Evolutionary conservation across 2,329 filamentous ascomycete species (phyloP).

Genomic region (Neopestalotiopsis rosae): DNA sequence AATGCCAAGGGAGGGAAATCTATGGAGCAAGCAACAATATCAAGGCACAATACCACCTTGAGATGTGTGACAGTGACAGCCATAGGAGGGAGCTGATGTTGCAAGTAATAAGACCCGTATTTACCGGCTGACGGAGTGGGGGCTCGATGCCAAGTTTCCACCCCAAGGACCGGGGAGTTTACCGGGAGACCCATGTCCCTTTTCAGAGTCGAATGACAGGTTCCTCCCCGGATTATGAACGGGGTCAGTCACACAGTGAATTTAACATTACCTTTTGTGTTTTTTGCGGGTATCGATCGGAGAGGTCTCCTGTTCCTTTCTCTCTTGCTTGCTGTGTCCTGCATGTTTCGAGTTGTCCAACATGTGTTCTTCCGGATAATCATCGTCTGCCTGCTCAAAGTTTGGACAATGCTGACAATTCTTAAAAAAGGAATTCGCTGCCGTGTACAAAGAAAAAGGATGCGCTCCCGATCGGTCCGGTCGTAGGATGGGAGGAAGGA

Average conservation of each 20-base stretch:
- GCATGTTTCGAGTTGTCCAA: not conserved
- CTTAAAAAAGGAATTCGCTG: not conserved
- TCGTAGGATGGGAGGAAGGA: not conserved
- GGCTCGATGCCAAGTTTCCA: constrained; percentile 6
- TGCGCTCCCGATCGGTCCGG: not conserved
- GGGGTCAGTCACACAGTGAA: not conserved
- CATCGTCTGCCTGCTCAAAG: not conserved
- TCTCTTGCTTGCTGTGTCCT: not conserved
- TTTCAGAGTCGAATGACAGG: not conserved
- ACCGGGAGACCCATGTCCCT: not conserved
- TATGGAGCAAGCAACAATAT: too few species aligned
- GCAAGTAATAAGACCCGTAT: not conserved
- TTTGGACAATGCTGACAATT: not conserved
- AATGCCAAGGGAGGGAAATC: too few species aligned
- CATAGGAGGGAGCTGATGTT: not conserved
- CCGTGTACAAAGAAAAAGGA: not conserved
- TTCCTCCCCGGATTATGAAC: constrained; percentile 2
- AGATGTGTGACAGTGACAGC: not conserved
- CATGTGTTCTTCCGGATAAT: not conserved
- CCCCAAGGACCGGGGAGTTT: not conserved
- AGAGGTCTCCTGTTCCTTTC: not conserved
- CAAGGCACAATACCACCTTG: not conserved
- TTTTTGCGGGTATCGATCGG: not conserved
- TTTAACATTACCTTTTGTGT: not conserved
- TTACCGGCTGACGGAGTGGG: constrained; percentile 6